Evolutionary conservation across 352 stramenopile genomes (phyloP), one percentile per base, ranked within the genome.

Genomic region (Plasmopara halstedii): DNA sequence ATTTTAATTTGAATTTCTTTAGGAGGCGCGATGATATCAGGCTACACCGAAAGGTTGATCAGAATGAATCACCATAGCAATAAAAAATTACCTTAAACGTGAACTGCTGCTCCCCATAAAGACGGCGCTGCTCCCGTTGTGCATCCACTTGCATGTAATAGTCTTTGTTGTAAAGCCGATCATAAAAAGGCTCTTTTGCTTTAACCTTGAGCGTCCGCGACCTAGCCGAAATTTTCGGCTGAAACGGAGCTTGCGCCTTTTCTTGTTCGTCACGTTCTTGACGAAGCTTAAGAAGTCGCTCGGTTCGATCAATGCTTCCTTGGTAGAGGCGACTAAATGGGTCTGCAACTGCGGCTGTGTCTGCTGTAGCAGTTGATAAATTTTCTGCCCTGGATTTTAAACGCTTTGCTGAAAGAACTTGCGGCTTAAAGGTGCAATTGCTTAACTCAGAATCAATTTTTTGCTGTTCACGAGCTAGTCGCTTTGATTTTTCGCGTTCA

Each of bases 51-150:
- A n/a, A n/a, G n/a, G n/a, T n/a, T n/a, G 31, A 44, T 36, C 23
- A 42, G 9, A 41, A n/a, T n/a, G n/a, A n/a, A n/a, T n/a, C n/a
- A n/a, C n/a, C n/a, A n/a, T n/a, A n/a, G n/a, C n/a, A n/a, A n/a
- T n/a, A n/a, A n/a, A n/a, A n/a, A n/a, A n/a, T 44, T 60, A 87
- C 75, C 74, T 92, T 92, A 58, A 85, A 89, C 11, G 74, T 69
- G 44, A 73, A 85, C 34, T 73, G 61, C 17, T 77, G 68, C 41
- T 88, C 80, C 19, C 80, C 70, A 45, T 92, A 71, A 1, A 88
- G 53, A 31, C 80, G 81, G 35, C 76, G 77, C 42, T 86, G 77
- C 50, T 92, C 77, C 8, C 80, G 69, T 6, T 85, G 69, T 0
- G 70, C 64, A 25, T 66, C 62, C 19, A 87, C 48, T 22, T 74